These are phyloP conservation scores for Daedalea quercina DNA, from an alignment of 768 basidiomycete genomes.

Conservation along the genomic window DNA sequence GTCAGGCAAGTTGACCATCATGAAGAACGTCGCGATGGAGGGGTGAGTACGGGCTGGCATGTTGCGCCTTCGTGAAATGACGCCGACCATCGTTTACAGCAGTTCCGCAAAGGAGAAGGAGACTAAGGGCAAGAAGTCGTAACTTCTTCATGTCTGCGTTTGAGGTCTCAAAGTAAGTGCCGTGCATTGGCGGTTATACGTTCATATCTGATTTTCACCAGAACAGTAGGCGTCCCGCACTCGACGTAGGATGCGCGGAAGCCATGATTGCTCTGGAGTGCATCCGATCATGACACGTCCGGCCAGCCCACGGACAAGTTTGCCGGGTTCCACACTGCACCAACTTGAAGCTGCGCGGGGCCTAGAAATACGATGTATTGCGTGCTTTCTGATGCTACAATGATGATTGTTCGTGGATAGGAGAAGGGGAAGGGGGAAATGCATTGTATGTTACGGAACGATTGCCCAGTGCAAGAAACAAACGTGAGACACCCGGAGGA, in stretches of 20 bases:
- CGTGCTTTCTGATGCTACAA: slow-evolving; percentile 1
- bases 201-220: neutral
- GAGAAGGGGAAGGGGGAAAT: neutral
- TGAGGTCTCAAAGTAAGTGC: too few species aligned
- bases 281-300: neutral
- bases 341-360: neutral
- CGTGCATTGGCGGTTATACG: too few species aligned
- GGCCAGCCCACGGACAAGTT: neutral
- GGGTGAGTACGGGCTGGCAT: slow-evolving; percentile 17
- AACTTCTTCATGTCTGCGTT: neutral
- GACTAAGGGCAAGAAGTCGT: slow-evolving; percentile 13
- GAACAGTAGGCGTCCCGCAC: too few species aligned
- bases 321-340: neutral
- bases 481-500: neutral
- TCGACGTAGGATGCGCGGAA: too few species aligned
- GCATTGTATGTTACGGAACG: neutral
- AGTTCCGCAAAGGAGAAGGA: slow-evolving; percentile 12
- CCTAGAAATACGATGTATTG: slow-evolving; percentile 4
- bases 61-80: neutral
- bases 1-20: slow-evolving; percentile 84
- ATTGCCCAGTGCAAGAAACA: slow-evolving; percentile 2
- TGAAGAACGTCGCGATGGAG: slow-evolving; percentile 61
- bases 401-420: neutral
- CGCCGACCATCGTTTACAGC: slow-evolving; percentile 1
- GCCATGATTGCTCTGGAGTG: too few species aligned